Conservation (phyloP, 257 asterid species). For the Oldenlandia corymbosa region DNA sequence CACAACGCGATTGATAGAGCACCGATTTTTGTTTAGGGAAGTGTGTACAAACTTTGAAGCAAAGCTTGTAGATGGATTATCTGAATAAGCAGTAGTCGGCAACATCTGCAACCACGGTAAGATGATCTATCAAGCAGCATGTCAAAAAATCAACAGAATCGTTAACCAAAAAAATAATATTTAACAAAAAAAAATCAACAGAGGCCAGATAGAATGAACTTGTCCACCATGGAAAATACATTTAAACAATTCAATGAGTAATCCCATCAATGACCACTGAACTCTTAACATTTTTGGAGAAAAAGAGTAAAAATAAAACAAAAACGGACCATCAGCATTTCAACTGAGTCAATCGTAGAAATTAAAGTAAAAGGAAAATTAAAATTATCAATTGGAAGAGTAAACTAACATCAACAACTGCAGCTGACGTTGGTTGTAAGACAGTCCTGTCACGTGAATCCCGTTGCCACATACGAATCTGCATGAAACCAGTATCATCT, state of each 20-base stretch:
- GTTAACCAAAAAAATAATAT: too few species aligned
- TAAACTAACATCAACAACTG: constrained; percentile 84
- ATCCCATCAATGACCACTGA: neutral
- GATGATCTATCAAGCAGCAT: neutral
- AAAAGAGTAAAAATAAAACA: neutral
- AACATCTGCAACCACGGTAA: constrained; percentile 60
- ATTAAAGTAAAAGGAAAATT: neutral
- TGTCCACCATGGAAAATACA: neutral
- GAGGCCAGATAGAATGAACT: too few species aligned
- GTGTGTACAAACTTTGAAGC: constrained; percentile 98
- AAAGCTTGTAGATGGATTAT: constrained; percentile 93
- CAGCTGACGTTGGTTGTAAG: constrained; percentile 93
- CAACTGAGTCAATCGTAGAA: neutral
- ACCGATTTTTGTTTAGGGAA: constrained; percentile 89
- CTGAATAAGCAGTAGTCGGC: constrained; percentile 73
- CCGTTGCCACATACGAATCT: constrained; percentile 95
- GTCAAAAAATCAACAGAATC: neutral
- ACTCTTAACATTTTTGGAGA: neutral
- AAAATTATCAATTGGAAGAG: constrained; percentile 12
- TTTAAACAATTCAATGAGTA: neutral
- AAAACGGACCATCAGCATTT: neutral
- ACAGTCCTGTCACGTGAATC: constrained; percentile 88
- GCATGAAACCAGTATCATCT: constrained; percentile 21
- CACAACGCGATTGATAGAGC: constrained; percentile 87
- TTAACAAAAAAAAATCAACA: too few species aligned